phyloP scores from a whole-genome alignment of 805 yeast species.

The Candida tallmaniae region DNA sequence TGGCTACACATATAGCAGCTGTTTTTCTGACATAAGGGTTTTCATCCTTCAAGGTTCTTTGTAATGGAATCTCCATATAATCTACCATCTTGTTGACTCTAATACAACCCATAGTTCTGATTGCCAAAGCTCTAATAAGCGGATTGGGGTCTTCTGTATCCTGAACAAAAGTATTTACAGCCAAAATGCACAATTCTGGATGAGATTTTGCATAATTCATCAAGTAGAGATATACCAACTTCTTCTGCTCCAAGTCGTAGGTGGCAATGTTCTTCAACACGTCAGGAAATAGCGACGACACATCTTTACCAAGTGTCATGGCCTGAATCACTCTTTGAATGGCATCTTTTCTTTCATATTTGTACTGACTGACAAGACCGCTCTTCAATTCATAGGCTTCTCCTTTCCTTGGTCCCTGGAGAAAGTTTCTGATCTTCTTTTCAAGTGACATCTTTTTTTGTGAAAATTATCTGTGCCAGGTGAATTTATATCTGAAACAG shows the following conservation, averaged over 20 bases:
- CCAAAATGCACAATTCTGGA: constrained; percentile 92
- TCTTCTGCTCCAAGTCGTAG: constrained; percentile 93
- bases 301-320: constrained; percentile 97
- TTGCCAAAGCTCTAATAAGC: constrained; percentile 89
- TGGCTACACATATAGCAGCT: constrained; percentile 96
- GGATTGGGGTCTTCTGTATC: constrained; percentile 98
- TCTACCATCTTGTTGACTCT: constrained; percentile 94
- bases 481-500: too few species aligned
- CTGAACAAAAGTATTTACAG: constrained; percentile 92
- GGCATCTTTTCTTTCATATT: constrained; percentile 92
- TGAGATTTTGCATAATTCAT: constrained; percentile 97
- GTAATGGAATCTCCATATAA: constrained; percentile 86
- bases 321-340: constrained; percentile 96
- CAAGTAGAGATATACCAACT: constrained; percentile 85
- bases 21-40: constrained; percentile 97
- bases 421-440: constrained; percentile 38
- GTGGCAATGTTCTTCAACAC: constrained; percentile 95
- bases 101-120: constrained; percentile 98
- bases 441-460: constrained; percentile 43
- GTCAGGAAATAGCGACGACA: constrained; percentile 90
- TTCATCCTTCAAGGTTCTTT: constrained; percentile 81
- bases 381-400: constrained; percentile 88
- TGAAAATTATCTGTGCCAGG: too few species aligned
- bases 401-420: constrained; percentile 48
- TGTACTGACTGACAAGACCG: constrained; percentile 92